A percentile compares a stretch with the other conserved stretches of the same genome.
These are phyloP conservation scores for Babesia gibsoni DNA, from an alignment of 169 alveolate genomes.

Conservation along the genomic window DNA sequence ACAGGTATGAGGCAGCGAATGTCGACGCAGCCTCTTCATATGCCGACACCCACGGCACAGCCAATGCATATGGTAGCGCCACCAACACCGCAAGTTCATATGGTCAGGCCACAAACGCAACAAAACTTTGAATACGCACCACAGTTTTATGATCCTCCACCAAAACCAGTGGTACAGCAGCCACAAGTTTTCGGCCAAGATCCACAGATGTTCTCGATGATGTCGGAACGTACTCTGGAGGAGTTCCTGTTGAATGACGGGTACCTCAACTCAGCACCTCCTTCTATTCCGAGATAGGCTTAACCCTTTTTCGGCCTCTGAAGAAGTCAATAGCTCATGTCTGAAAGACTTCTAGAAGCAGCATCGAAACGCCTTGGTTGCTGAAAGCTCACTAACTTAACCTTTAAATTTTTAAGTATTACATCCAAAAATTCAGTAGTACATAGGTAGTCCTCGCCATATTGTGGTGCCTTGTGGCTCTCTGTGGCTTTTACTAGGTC, in stretches of 20 bases:
- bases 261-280: constrained; percentile 51
- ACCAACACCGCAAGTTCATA: no score
- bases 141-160: neutral
- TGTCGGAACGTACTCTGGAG: constrained; percentile 56
- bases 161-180: neutral
- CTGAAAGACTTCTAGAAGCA: neutral
- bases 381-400: constrained; percentile 20
- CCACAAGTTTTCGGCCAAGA: constrained; percentile 27
- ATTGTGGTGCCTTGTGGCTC: neutral
- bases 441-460: neutral
- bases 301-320: neutral
- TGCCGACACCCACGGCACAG: no score
- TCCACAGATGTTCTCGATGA: constrained; percentile 30
- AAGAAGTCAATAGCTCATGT: neutral
- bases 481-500: constrained; percentile 77
- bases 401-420: constrained; percentile 5
- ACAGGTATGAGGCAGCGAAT: neutral
- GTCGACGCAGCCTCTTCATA: neutral
- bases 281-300: constrained; percentile 27
- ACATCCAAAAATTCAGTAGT: constrained; percentile 3
- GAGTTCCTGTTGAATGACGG: constrained; percentile 56
- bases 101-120: neutral
- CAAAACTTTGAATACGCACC: neutral
- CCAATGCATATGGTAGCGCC: no score
- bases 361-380: neutral